These are phyloP conservation scores for Phanerochaete carnosa DNA, from an alignment of 768 basidiomycete genomes.

Conservation along the genomic window DNA sequence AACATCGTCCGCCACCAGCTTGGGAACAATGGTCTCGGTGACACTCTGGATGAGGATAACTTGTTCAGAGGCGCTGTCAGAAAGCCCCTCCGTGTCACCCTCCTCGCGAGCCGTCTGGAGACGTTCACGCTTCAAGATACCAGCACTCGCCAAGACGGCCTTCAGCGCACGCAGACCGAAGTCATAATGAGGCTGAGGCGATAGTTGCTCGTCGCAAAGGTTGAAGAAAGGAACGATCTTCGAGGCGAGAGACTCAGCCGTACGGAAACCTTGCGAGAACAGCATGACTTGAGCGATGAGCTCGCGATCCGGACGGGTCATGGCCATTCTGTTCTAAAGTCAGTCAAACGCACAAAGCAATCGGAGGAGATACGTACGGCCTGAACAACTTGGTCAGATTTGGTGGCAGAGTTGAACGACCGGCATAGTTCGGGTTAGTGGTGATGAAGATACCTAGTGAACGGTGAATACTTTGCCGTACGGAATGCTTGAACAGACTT, in stretches of 20 bases:
- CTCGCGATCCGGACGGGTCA: slow-evolving; percentile 97
- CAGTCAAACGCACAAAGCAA: not conserved
- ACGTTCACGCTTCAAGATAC: slow-evolving; percentile 94
- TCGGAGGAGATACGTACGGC: slow-evolving; percentile 53
- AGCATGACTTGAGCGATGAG: slow-evolving; percentile 99
- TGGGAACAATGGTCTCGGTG: slow-evolving; percentile 97
- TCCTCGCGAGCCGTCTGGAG: slow-evolving; percentile 46
- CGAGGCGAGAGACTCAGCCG: slow-evolving; percentile 94
- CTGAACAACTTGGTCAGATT: slow-evolving; percentile 92
- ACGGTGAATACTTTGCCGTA: not conserved
- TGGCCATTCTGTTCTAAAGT: slow-evolving; percentile 74
- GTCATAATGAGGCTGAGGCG: slow-evolving; percentile 97
- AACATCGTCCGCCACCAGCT: slow-evolving; percentile 96
- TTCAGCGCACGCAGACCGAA: slow-evolving; percentile 98
- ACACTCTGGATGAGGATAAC: slow-evolving; percentile 98
- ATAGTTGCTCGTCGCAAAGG: slow-evolving; percentile 95
- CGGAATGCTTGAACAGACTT: slow-evolving; percentile 17
- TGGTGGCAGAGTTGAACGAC: slow-evolving; percentile 86
- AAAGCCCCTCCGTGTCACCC: slow-evolving; percentile 49
- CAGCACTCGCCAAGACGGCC: slow-evolving; percentile 93
- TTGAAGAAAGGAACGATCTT: slow-evolving; percentile 99
- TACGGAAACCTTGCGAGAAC: slow-evolving; percentile 98
- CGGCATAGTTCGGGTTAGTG: slow-evolving; percentile 98
- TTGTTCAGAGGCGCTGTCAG: slow-evolving; percentile 80
- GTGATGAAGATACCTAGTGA: slow-evolving; percentile 91